Base-by-base conservation (phyloP, 2,329 filamentous ascomycete species). In the Curvularia verruculosa region DNA sequence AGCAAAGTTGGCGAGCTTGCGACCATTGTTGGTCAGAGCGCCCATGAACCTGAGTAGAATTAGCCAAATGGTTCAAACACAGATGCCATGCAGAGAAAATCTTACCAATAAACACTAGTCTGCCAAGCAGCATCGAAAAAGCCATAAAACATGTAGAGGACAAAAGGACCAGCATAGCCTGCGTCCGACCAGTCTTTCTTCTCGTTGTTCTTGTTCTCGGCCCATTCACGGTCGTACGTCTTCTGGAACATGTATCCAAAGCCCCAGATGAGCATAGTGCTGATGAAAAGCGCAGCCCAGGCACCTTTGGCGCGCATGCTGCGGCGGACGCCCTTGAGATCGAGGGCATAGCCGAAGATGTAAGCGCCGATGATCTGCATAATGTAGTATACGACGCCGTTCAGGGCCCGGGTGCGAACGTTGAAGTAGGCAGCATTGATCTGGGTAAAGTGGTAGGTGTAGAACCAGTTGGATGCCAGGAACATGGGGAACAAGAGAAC, bases 41-140 rank as follows among this genome's bases (percentile, higher is more conserved):
- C 94, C 94, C 89, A 98, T 96, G 81, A 56, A 56, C 54, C 54
- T 56, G 37, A 2, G 8, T 19, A 1, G 13, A 24, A 10, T 51
- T 43, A 51, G 40, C n/a, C 8, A 21, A 26, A 36, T 0, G 5
- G 12, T 23, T n/a, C 15, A 12, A 31, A 23, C n/a, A 24, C 2
- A 2, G 2, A 40, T 7, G 3, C 9, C 18, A 13, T 7, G 21
- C 1, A 21, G 24, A 18, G 3, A 13, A n/a, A 5, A 15, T 21
- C 43, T 29, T 89, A 93, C 93, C 93, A 97, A 82, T 98, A 97
- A 48, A 93, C 88, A 69, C 83, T 87, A 0, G 92, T 94, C 81
- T 98, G 94, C 89, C 92, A 97, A 52, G 88, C 85, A 41, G 93
- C 91, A 74, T 97, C 94, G 67, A 88, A 95, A 77, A 95, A 89